Base-by-base conservation (phyloP, 106 monocot genomes). In the Dendrobium catenatum region DNA sequence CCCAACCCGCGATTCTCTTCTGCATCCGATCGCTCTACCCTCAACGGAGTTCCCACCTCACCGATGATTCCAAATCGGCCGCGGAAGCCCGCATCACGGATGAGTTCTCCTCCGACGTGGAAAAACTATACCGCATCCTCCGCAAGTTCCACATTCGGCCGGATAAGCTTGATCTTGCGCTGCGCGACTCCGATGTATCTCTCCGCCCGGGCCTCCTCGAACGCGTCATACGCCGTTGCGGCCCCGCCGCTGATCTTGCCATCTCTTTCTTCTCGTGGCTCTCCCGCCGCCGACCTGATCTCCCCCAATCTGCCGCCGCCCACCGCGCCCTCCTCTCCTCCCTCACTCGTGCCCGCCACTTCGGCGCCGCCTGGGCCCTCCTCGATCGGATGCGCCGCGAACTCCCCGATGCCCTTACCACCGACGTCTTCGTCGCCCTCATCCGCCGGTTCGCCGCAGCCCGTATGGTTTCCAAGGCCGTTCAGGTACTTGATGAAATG, bases 401-500 rank as follows among this genome's bases (percentile, higher is more conserved):
- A 68, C 42, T 82, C 77, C 87, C 98, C 9, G 79, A 81, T 75
- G 64, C 89, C 81, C 42, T 95, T 43, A 72, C 88, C 27, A 20
- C 81, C 17, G 87, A 91, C 43, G 78, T 95, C 42, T 93, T 98
- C 87, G 83, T 90, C 54, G 78, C 81, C 72, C 85, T 98, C 55
- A 89, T 94, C 59, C 82, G 94, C 40, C 84, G 89, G 22, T 90
- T 98, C 79, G 88, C 92, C 55, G 79, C 90, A 29, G 77, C 93
- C n/a, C 77, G 87, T 8, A 85, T 98, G 79, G 85, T 88, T 37
- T 47, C 78, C 42, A 86, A 89, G 55, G 92, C 94, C 29, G 37
- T 94, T 70, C 74, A 89, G 46, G 81, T 98, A 81, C 95, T 98
- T 80, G 91, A 95, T 43, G 89, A 89, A 87, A 95, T 91, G 89